Evolutionary conservation across 495 filamentous ascomycete genomes (phyloP).

Genomic region (Bryoglossum gracile): DNA sequence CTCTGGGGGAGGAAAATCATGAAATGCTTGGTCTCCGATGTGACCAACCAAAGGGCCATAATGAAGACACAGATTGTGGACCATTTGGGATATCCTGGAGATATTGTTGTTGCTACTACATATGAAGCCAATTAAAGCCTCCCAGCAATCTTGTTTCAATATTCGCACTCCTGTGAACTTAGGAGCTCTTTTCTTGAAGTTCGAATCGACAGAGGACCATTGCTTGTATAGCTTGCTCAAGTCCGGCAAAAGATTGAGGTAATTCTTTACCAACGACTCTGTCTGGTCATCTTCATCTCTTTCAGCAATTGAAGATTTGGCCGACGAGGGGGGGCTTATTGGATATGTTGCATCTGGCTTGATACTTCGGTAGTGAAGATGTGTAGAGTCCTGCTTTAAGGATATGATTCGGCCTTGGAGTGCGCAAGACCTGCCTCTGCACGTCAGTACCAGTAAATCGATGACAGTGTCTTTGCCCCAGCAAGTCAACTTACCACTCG

Average conservation of each 20-base stretch:
- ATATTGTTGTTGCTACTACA: constrained; percentile 99
- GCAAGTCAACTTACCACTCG: constrained; percentile 62
- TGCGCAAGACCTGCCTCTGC: constrained; percentile 65
- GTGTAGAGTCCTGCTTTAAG: constrained; percentile 68
- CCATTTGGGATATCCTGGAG: constrained; percentile 88
- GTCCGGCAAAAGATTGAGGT: constrained; percentile 74
- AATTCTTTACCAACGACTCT: constrained; percentile 60
- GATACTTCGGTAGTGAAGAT: constrained; percentile 75
- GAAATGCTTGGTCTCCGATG: constrained; percentile 61
- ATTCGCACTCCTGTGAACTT: constrained; percentile 92
- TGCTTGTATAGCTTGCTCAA: constrained; percentile 69
- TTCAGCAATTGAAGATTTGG: constrained; percentile 17
- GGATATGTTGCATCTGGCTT: constrained; percentile 35
- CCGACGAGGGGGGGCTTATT: constrained; percentile 21
- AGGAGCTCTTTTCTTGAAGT: constrained; percentile 82
- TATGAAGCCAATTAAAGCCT: constrained; percentile 88
- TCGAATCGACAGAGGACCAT: constrained; percentile 79
- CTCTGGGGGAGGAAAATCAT: constrained; percentile 79
- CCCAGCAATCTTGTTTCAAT: constrained; percentile 92
- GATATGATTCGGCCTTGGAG: constrained; percentile 79
- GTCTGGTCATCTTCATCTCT: constrained; percentile 39
- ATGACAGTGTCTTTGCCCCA: background rate
- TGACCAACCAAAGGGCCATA: constrained; percentile 74
- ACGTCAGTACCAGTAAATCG: too few relatives aligned
- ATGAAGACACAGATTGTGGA: constrained; percentile 79